Evolutionary conservation across 1,284 basidiomycete species (phyloP), one percentile per base, ranked within the genome.

Genomic region (Trichosporon sp.): DNA sequence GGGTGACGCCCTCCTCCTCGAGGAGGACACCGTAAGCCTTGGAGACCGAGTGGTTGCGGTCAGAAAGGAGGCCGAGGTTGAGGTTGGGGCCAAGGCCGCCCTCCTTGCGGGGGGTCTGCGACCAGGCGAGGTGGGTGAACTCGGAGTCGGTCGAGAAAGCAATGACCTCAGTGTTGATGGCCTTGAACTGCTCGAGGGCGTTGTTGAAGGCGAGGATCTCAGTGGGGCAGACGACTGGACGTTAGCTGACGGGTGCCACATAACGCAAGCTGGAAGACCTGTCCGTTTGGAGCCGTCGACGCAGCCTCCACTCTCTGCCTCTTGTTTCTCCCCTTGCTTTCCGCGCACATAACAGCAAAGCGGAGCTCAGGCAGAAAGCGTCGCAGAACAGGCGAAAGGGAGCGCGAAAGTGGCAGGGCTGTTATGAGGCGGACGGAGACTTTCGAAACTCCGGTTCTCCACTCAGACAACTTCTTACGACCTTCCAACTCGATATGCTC

Each of bases 171-270:
- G 91, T 89, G 82, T 89, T 88, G 75, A 94, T 85, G 69, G 86
- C 87, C 67, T 88, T 85, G 86, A 95, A 93, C 75, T 87, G 85
- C 60, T 87, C 80, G 62, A 95, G 87, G 6, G 91, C 90, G 74
- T 92, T 90, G 82, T 95, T 93, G 87, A 94, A 95, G 1, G 93
- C 93, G 60, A 95, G 88, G 79, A 95, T 94, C 84, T 95, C 93
- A 72, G 93, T 94, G 38, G 93, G 93, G 85, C 93, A 94, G 76
- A 95, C 92, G 77, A 94, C 78, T 79, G 70, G 9, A 38, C 6
- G 62, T 67, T 34, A 70, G 68, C 25, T 31, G 3, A 15, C 13
- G 53, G 6, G 18, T 9, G 2, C 2, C 35, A 63, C 15, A 12
- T 12, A 6, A 18, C 23, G 29, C n/a, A 23, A 23, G 23, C 23